Percentiles rank a stretch among this genome's conserved stretches.
phyloP scores from a whole-genome alignment of 306 rosid species.

The Casuarina cunninghamiana region DNA sequence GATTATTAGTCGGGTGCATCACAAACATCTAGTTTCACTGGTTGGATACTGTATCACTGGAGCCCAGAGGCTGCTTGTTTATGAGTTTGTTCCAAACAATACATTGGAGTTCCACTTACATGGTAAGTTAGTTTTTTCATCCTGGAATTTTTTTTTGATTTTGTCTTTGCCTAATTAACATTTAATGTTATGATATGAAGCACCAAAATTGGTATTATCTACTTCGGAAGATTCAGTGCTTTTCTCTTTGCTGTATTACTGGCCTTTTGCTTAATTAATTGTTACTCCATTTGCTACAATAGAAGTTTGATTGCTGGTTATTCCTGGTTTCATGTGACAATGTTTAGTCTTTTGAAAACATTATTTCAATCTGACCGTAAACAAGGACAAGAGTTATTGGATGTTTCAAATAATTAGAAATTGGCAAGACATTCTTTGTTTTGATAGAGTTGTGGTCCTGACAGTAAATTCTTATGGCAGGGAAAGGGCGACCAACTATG shows the following conservation, averaged over 20 bases:
- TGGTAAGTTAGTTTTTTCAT: constrained; percentile 41
- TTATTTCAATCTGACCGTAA: neutral
- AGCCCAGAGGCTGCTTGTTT: constrained; percentile 76
- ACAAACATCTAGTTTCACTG: constrained; percentile 89
- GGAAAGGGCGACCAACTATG: constrained; percentile 84
- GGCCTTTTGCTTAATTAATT: neutral
- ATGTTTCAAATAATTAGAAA: neutral
- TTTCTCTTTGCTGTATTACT: neutral
- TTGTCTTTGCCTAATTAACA: neutral
- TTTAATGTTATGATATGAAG: neutral
- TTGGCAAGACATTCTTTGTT: neutral
- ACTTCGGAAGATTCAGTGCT: neutral
- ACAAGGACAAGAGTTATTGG: neutral
- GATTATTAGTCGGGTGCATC: constrained; percentile 96
- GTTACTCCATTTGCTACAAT: neutral
- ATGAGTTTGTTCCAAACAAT: constrained; percentile 83
- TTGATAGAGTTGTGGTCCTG: constrained; percentile 27
- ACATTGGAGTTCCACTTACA: constrained; percentile 94
- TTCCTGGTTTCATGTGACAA: neutral
- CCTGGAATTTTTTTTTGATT: neutral
- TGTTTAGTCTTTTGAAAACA: neutral
- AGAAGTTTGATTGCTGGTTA: neutral
- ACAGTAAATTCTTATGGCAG: constrained; percentile 46
- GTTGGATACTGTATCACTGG: constrained; percentile 94
- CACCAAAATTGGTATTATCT: neutral